These are phyloP conservation scores for Fusarium nelsonii DNA, from an alignment of 2,329 filamentous ascomycete species.

Conservation along the genomic window DNA sequence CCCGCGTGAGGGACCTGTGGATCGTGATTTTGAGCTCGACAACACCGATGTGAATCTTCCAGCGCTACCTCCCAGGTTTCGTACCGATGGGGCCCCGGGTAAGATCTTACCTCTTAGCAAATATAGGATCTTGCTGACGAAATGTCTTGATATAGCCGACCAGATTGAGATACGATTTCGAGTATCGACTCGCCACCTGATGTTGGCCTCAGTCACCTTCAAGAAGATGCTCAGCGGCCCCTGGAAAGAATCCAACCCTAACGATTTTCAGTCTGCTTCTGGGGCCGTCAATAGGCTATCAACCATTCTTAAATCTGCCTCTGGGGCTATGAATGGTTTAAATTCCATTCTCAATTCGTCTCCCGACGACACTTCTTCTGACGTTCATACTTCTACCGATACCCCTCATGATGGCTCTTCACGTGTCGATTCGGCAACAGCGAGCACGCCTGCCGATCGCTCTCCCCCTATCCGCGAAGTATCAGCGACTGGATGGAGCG, in stretches of 20 bases:
- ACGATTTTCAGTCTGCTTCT: too few species aligned
- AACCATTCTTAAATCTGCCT: too few species aligned
- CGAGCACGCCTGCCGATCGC: background rate
- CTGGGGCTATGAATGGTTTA: too few species aligned
- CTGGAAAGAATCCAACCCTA: background rate
- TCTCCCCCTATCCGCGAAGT: background rate
- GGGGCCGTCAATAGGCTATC: too few species aligned
- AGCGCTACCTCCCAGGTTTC: background rate
- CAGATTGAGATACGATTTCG: background rate
- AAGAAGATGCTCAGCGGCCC: background rate
- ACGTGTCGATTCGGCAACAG: background rate
- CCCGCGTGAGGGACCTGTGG: background rate
- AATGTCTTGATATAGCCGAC: too few species aligned
- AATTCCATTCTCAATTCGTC: background rate
- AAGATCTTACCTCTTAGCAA: background rate
- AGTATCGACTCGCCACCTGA: conserved; percentile 1
- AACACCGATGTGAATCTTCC: background rate
- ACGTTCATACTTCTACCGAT: background rate
- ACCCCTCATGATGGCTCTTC: too few species aligned
- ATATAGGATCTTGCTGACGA: background rate
- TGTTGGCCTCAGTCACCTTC: background rate
- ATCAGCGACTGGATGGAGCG: background rate
- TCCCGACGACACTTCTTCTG: background rate
- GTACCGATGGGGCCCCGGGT: background rate
- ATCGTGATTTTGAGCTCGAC: background rate